phyloP scores from a whole-genome alignment of 2,329 filamentous ascomycete species.

The Cytospora piceae region DNA sequence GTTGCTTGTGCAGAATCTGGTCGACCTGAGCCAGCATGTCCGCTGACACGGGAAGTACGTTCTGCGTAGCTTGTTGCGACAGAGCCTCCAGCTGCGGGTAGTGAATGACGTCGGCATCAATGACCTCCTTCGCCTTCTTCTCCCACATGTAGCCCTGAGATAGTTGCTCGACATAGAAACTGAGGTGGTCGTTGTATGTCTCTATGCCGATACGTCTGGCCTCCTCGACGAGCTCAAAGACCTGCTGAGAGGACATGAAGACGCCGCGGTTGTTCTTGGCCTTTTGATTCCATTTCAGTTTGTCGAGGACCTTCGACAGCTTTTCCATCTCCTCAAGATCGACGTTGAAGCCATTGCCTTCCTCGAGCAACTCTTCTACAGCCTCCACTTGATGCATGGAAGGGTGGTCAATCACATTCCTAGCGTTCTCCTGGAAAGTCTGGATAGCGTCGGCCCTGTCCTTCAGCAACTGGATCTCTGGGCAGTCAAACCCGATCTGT shows the following conservation, averaged over 20 bases:
- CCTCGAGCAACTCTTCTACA: slow-evolving; percentile 90
- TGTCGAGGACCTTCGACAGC: slow-evolving; percentile 78
- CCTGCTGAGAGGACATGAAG: slow-evolving; percentile 75
- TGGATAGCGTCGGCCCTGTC: slow-evolving; percentile 86
- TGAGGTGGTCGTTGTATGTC: slow-evolving; percentile 77
- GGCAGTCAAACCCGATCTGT: slow-evolving; percentile 88
- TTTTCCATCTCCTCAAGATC: slow-evolving; percentile 87
- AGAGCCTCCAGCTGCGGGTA: slow-evolving; percentile 94
- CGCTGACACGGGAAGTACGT: slow-evolving; percentile 76
- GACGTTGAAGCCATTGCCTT: slow-evolving; percentile 86
- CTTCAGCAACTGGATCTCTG: slow-evolving; percentile 82
- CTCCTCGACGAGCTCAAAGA: slow-evolving; percentile 76
- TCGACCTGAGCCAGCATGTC: slow-evolving; percentile 84
- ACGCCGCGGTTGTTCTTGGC: slow-evolving; percentile 67
- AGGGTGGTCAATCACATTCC: slow-evolving; percentile 69
- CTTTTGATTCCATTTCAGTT: slow-evolving; percentile 86
- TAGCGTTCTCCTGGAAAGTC: slow-evolving; percentile 79
- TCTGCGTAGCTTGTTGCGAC: slow-evolving; percentile 74
- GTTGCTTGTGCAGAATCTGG: slow-evolving; percentile 91
- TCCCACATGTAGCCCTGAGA: slow-evolving; percentile 86
- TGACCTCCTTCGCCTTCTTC: slow-evolving; percentile 87
- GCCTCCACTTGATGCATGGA: slow-evolving; percentile 65
- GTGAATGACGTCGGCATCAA: slow-evolving; percentile 88
- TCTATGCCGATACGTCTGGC: slow-evolving; percentile 78
- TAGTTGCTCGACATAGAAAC: slow-evolving; percentile 75